Evolutionary conservation across 2,329 filamentous ascomycete species (phyloP).

Genomic region (Botryotinia convoluta): DNA sequence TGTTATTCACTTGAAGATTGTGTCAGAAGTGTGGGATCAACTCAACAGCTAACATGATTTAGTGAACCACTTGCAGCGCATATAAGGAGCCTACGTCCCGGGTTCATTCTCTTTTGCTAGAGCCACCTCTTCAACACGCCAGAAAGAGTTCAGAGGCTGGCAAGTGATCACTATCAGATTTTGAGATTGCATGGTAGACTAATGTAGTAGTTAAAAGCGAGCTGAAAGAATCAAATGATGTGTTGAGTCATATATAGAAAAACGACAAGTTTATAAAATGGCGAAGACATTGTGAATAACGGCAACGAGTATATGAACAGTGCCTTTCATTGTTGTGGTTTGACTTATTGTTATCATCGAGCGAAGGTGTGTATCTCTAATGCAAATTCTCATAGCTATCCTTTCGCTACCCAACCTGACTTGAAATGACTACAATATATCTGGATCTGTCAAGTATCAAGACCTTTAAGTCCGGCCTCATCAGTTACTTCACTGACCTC

Average conservation of each 20-base stretch:
- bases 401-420: background rate
- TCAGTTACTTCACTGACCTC: background rate
- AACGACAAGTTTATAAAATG: background rate
- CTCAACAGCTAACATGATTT: no score
- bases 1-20: background rate
- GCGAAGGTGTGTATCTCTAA: background rate
- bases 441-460: background rate
- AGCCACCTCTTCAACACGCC: background rate
- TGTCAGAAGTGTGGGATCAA: background rate
- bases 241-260: background rate
- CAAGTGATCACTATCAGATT: background rate
- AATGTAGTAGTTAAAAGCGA: background rate
- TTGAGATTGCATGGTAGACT: background rate
- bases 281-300: background rate
- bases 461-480: background rate
- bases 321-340: accelerated
- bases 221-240: background rate
- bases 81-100: background rate
- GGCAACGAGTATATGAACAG: background rate
- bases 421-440: background rate
- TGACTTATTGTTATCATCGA: background rate
- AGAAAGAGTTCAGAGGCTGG: background rate
- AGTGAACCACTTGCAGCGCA: background rate
- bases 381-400: background rate
- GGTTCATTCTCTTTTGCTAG: accelerated